A percentile compares a stretch with the other conserved stretches of the same genome.
These are phyloP conservation scores for Lichtheimia ornata DNA, from an alignment of 371 early-diverging fungal species.

Conservation along the genomic window DNA sequence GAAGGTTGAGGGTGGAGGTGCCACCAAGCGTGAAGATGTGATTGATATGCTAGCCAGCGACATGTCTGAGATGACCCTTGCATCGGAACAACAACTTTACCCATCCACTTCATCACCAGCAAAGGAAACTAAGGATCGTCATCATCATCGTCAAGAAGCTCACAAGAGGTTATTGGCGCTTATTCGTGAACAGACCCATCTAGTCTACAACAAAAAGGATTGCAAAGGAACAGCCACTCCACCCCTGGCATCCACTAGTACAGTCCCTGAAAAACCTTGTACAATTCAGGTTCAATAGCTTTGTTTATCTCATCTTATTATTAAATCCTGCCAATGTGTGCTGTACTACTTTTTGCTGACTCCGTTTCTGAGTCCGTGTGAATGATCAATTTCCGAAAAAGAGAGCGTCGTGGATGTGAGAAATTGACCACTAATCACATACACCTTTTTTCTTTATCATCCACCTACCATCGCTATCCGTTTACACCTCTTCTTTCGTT, in stretches of 20 bases:
- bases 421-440: no score
- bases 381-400: no score
- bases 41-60: slow-evolving; percentile 11
- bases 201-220: neutral
- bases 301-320: no score
- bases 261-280: no score
- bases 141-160: neutral
- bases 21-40: neutral
- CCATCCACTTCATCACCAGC: neutral
- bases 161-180: no score
- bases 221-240: neutral
- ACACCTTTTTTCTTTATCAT: neutral
- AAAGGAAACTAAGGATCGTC: neutral
- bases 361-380: no score
- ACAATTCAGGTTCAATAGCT: no score
- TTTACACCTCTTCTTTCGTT: neutral
- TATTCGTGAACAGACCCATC: neutral
- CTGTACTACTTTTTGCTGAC: no score
- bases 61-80: slow-evolving; percentile 8
- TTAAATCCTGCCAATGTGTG: no score
- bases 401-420: no score
- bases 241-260: no score
- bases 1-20: no score
- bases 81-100: neutral
- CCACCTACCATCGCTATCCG: neutral